phyloP scores from a whole-genome alignment of 495 filamentous ascomycete species.

The Talaromyces thailandensis region DNA sequence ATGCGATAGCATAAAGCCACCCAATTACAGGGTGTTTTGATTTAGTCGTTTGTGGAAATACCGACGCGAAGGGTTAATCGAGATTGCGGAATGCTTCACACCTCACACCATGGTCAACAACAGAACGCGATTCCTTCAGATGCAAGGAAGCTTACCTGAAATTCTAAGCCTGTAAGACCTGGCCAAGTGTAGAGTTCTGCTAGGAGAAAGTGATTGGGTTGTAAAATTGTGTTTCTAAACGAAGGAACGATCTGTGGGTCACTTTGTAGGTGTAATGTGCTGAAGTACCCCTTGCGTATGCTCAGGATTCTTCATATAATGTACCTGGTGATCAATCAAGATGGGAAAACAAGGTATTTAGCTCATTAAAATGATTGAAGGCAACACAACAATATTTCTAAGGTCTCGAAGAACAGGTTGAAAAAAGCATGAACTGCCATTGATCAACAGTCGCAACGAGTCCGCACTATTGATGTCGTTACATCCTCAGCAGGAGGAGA shows the following conservation, averaged over 20 bases:
- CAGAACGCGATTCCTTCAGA: not conserved
- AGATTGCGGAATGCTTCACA: not conserved
- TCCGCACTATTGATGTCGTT: not conserved
- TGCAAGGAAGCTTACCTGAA: not conserved
- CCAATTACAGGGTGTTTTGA: not conserved
- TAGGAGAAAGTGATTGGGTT: not conserved
- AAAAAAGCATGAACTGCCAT: not conserved
- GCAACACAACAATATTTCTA: not conserved
- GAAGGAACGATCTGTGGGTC: not conserved
- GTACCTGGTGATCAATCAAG: not conserved
- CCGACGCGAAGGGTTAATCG: not conserved
- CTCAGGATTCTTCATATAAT: not conserved
- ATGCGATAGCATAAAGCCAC: not conserved
- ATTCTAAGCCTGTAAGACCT: not conserved
- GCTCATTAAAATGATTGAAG: no score
- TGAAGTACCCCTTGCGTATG: not conserved
- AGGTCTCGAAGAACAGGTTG: not conserved
- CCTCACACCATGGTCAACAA: not conserved
- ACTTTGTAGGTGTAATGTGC: not conserved
- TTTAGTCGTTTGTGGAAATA: not conserved
- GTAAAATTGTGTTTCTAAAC: not conserved
- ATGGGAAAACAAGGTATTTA: conserved; percentile 9
- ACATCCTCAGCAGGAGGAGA: not conserved
- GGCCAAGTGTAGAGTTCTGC: not conserved
- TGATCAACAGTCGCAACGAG: not conserved